Evolutionary conservation across 2,329 filamentous ascomycete species (phyloP), one percentile per base, ranked within the genome.

Genomic region (Microdochium nivale): DNA sequence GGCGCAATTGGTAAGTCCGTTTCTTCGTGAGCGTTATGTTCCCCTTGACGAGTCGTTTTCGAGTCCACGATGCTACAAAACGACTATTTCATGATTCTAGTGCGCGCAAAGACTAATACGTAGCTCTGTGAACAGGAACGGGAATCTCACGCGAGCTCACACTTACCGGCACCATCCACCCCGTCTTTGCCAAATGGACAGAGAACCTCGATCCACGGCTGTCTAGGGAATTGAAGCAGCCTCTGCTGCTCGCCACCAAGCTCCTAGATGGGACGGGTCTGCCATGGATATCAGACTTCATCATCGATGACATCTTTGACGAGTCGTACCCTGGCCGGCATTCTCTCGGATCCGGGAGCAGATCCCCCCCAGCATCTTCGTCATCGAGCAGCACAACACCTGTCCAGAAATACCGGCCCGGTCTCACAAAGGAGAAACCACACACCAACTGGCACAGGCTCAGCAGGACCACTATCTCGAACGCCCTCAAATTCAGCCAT

Each of bases 281-380:
- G 3, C 60, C 59, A 3, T 68, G 66, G 66, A 51, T 63, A 0
- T 67, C 65, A 1, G 65, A 67, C 44, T 66, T 67, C 52, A 53
- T 62, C 23, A 56, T 63, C 25, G 59, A 63, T 51, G 63, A 67
- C 49, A 57, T 67, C 49, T 67, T 67, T 47, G 52, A 53, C 11
- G 53, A 54, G 9, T 25, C 52, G 2, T 68, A 67, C 49, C 60
- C 63, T 1, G 65, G 66, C 1, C 55, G 56, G 49, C 48, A 50
- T 25, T 51, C 50, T 24, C 40, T 44, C 21, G 44, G 16, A 50
- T 53, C n/a, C 55, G 52, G 23, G 53, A 53, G 25, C 11, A 19
- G 11, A 24, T 5, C 47, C 33, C 46, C n/a, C 19, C 7, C 24
- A 47, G 13, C 13, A 24, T 14, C 46, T 27, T 16, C 30, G 27